Conservation (phyloP, 371 early-diverging fungal species). For the Mortierella sp. region DNA sequence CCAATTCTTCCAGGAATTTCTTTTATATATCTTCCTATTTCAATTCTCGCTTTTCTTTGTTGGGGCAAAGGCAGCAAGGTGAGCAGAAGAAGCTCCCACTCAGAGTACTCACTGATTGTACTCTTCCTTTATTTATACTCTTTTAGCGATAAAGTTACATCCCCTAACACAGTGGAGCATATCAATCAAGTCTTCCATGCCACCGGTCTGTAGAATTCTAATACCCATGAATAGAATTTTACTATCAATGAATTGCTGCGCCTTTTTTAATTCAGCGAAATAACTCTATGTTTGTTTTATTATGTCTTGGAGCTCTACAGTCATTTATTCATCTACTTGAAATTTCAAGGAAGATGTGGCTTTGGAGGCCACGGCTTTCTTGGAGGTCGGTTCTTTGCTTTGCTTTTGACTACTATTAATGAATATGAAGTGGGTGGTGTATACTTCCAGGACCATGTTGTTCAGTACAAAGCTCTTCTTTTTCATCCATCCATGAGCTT, state of each 20-base stretch:
- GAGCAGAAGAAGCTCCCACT: too few species aligned
- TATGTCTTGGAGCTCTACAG: background rate
- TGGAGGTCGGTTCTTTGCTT: background rate
- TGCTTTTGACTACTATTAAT: conserved; percentile 6
- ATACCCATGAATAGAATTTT: background rate
- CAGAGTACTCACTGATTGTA: background rate
- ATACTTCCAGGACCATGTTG: conserved; percentile 7
- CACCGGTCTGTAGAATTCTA: conserved; percentile 34
- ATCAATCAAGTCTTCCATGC: conserved; percentile 55
- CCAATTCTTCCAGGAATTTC: background rate
- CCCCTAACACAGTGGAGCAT: conserved; percentile 53
- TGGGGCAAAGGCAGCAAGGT: background rate
- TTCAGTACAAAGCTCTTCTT: background rate
- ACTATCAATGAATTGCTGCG: background rate
- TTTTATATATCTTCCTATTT: too few species aligned
- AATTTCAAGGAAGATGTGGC: background rate
- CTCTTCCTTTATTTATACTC: background rate
- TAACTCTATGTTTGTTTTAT: too few species aligned
- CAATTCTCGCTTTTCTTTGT: too few species aligned
- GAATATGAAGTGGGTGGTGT: background rate
- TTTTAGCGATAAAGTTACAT: conserved; percentile 38
- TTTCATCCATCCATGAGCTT: background rate
- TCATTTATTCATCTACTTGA: background rate
- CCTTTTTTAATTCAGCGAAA: too few species aligned
- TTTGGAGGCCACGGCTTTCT: background rate